Evolutionary conservation across 768 basidiomycete species (phyloP).

Genomic region (Kwoniella mangroviensis): DNA sequence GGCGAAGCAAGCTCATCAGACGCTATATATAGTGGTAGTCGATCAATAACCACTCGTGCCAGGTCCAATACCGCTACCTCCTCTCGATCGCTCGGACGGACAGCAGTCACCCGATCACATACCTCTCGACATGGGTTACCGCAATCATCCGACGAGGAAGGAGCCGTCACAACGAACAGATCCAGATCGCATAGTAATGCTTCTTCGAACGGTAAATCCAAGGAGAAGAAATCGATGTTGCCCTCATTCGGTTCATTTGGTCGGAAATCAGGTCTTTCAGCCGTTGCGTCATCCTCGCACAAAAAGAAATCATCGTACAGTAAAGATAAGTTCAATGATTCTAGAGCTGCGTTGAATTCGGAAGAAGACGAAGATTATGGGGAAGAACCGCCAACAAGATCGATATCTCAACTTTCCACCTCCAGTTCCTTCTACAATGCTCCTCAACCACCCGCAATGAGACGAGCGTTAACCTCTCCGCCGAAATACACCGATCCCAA

Average conservation of each 20-base stretch:
- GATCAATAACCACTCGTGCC: slow-evolving; percentile 34
- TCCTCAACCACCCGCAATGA: slow-evolving; percentile 31
- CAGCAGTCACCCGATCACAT: slow-evolving; percentile 22
- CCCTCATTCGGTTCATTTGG: slow-evolving; percentile 54
- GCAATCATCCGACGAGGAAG: slow-evolving; percentile 41
- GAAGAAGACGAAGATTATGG: slow-evolving; percentile 41
- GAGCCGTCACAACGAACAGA: slow-evolving; percentile 40
- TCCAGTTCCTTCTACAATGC: slow-evolving; percentile 16
- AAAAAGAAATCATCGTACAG: slow-evolving; percentile 21
- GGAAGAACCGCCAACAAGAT: slow-evolving; percentile 25
- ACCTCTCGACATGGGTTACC: slow-evolving; percentile 18
- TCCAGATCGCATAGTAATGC: slow-evolving; percentile 55
- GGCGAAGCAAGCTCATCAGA: not conserved
- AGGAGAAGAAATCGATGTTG: slow-evolving; percentile 43
- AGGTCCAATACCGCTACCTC: slow-evolving; percentile 41
- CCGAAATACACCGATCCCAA: slow-evolving; percentile 16
- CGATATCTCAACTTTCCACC: slow-evolving; percentile 27
- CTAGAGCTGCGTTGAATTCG: slow-evolving; percentile 29
- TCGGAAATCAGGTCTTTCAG: slow-evolving; percentile 42
- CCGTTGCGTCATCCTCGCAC: slow-evolving; percentile 9
- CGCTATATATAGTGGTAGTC: not conserved
- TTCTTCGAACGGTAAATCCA: slow-evolving; percentile 39
- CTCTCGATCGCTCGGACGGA: slow-evolving; percentile 19
- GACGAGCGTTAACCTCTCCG: slow-evolving; percentile 36
- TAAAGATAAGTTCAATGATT: slow-evolving; percentile 39